Conservation (phyloP, 139 green algal genomes). For the Edaphochlamys debaryana region DNA sequence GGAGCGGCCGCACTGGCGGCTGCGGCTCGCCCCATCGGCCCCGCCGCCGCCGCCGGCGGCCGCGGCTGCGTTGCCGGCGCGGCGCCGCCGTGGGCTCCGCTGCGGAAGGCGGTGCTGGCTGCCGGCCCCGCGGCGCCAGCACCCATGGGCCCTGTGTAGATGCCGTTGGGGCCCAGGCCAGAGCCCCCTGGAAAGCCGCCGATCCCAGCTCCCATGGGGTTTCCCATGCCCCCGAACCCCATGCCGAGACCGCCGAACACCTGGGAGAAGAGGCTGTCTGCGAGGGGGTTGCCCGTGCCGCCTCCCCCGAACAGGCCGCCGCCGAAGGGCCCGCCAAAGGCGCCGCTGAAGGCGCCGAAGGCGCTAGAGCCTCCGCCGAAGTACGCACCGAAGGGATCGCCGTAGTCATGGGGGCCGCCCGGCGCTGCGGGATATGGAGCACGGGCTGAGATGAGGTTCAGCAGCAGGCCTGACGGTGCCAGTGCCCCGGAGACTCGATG, state of each 20-base stretch:
- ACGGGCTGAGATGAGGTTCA: too few relatives aligned
- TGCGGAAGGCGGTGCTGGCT: background rate
- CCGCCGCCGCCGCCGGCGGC: background rate
- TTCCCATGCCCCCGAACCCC: background rate
- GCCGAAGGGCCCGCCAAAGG: background rate
- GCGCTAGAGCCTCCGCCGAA: too few relatives aligned
- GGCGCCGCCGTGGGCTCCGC: background rate
- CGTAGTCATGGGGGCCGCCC: too few relatives aligned
- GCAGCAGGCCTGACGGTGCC: too few relatives aligned
- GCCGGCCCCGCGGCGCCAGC: background rate
- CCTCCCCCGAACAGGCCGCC: background rate
- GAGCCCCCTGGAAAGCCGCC: too few relatives aligned
- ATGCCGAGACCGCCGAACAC: background rate
- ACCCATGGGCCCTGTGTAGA: constrained; percentile 19
- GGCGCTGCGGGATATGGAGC: too few relatives aligned
- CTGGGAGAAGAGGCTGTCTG: background rate
- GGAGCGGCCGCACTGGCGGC: background rate
- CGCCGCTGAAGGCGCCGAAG: background rate
- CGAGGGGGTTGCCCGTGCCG: constrained; percentile 15
- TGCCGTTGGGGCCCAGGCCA: background rate
- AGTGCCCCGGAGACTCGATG: too few relatives aligned
- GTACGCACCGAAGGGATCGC: too few relatives aligned
- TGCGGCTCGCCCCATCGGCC: constrained; percentile 3
- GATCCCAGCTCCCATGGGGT: background rate
- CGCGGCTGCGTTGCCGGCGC: too few relatives aligned